Base-by-base conservation (phyloP, 345 rosid genomes). In the Eucalyptus curtisii region DNA sequence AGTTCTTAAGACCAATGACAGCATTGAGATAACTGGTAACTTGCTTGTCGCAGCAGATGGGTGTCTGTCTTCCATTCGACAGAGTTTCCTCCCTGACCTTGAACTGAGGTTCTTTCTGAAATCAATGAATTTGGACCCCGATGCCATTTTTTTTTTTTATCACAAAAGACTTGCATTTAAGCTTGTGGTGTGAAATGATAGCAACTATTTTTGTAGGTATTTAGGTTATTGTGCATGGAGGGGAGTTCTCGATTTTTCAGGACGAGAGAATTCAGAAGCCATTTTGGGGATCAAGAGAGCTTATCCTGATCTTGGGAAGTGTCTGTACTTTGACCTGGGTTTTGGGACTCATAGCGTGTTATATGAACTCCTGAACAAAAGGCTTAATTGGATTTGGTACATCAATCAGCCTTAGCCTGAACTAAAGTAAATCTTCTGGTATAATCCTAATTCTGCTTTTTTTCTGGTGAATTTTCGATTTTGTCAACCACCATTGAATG, bases 41-140 rank as follows among this genome's bases (percentile, higher is more conserved):
- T 92, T 95, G 90, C 98, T 96, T 1, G 93, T 97, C 90, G 97
- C 97, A 30, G 99, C 98, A 3, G 98, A 97, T 89, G 97, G 98
- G 20, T 94, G 95, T 86, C 93, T 92, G 30, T 96, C 99, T 90
- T 92, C 91, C 40, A 94, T 97, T 88, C 96, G 99, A 48, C 90
- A 86, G 87, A 88, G 89, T 66, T 95, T 94, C 91, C 91, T 93
- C 49, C 97, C 98, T 50, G 92, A 93, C 86, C 52, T 94, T 80
- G 93, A 93, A 90, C 89, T 96, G 90, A 95, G 99, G 99, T 94
- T 89, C 88, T 90, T 61, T 30, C 44, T n/a, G 33, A n/a, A 44
- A 47, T 1, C 52, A 24, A 15, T 45, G 66, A 22, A 66, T 47
- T 49, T 53, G 0, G 79, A 64, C 1, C 33, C 31, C 11, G 27